phyloP scores from a whole-genome alignment of 1,284 basidiomycete genomes.

The Sanghuangporus weigelae region DNA sequence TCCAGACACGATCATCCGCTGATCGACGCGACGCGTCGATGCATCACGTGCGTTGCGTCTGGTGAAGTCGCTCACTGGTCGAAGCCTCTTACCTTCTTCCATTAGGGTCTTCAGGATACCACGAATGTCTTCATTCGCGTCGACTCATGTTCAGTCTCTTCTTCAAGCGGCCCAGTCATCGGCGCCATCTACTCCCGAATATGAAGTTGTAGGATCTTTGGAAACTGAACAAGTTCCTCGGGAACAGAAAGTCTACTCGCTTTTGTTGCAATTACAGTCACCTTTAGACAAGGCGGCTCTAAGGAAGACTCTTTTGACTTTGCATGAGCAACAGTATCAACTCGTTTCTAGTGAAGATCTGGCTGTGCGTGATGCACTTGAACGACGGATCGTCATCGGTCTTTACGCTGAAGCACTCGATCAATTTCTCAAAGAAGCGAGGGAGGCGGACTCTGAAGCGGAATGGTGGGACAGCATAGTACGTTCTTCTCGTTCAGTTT shows the following conservation, averaged over 20 bases:
- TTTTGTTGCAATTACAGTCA: background rate
- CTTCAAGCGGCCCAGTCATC: background rate
- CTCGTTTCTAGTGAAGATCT: background rate
- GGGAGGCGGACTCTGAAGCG: conserved; percentile 58
- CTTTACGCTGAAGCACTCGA: conserved; percentile 59
- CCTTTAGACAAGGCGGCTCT: conserved; percentile 10
- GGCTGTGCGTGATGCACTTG: background rate
- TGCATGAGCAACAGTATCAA: background rate
- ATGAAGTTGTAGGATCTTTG: background rate
- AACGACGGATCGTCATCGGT: conserved; percentile 37
- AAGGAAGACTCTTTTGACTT: background rate
- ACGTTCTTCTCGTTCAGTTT: conserved; percentile 44
- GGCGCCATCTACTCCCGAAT: background rate
- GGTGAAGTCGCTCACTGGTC: background rate
- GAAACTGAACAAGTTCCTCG: background rate
- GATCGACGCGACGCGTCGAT: background rate
- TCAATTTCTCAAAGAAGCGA: conserved; percentile 53
- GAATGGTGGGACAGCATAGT: conserved; percentile 74
- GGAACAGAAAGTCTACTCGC: background rate
- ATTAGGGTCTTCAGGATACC: background rate
- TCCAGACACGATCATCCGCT: no score
- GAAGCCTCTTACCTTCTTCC: background rate
- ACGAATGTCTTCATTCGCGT: conserved; percentile 15
- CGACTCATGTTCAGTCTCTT: conserved; percentile 13
- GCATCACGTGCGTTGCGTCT: background rate